Evolutionary conservation across 2,329 filamentous ascomycete genomes (phyloP), one percentile per base, ranked within the genome.

Genomic region (Epichloe gansuensis): DNA sequence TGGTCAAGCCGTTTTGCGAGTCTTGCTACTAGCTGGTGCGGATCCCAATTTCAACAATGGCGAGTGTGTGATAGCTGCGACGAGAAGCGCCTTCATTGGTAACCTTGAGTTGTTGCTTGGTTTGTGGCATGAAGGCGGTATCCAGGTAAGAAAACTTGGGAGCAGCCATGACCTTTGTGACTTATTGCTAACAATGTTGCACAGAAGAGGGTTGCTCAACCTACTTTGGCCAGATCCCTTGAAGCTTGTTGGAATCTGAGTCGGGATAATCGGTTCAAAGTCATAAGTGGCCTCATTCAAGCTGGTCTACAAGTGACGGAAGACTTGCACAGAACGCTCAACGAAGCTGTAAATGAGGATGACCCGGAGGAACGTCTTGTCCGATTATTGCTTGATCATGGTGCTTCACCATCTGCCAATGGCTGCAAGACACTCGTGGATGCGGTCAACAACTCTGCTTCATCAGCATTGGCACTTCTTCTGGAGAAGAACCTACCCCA

Each of bases 41-140:
- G 75, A 76, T 51, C 73, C 77, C 0, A 75, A 82, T 58, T 75
- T 75, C 60, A 75, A 75, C 21, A 69, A 72, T 9, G 78, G 78
- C 1, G 76, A 81, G 51, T 74, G 76, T 4, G 70, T 82, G 4
- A 75, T 78, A 57, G 74, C 76, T 11, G 76, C 78, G 1, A 74
- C 75, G 1, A 68, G 73, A 38, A 76, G 74, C 54, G 76, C 75
- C 0, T 75, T 74, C 54, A 63, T 78, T 41, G 68, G 66, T 0
- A 78, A 69, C 34, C 64, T 82, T 8, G 71, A 75, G 60, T 61
- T 80, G 50, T 68, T 82, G 48, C 64, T 82, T 6, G 76, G 75
- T 0, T 61, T 79, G 13, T 67, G 66, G 54, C 67, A 69, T 11
- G 62, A 70, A 13, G 67, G 66, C 2, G 67, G 67, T 1, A 67